Conservation (phyloP, 345 rosid species). For the Kernera saxatilis region DNA sequence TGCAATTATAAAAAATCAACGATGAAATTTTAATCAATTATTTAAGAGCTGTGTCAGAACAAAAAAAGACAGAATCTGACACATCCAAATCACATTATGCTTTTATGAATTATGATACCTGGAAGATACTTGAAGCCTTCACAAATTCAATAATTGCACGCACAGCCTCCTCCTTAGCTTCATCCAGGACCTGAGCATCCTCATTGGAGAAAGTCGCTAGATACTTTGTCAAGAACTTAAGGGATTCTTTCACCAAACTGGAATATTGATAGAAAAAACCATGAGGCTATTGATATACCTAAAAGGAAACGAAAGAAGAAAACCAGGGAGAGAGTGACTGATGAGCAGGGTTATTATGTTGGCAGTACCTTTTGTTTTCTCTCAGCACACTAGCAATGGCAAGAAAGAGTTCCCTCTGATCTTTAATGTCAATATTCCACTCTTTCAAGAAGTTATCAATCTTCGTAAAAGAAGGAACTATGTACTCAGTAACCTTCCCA, state of each 20-base stretch:
- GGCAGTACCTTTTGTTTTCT: conserved; percentile 71
- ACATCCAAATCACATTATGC: background rate
- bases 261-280: conserved; percentile 9
- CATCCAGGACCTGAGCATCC: conserved; percentile 52
- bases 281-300: background rate
- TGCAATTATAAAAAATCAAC: conserved; percentile 29
- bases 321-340: background rate
- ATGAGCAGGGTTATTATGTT: background rate
- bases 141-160: conserved; percentile 73
- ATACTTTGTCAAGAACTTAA: conserved; percentile 71
- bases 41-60: background rate
- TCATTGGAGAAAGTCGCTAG: conserved; percentile 80
- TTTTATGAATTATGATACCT: conserved; percentile 44
- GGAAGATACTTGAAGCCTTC: conserved; percentile 79
- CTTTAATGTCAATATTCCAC: conserved; percentile 77
- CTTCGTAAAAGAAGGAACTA: conserved; percentile 69
- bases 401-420: conserved; percentile 82
- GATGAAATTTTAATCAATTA: background rate
- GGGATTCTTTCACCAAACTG: conserved; percentile 74
- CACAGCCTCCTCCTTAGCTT: conserved; percentile 92
- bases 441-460: conserved; percentile 89
- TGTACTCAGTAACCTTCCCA: conserved; percentile 73
- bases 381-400: conserved; percentile 56
- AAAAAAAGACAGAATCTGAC: conserved; percentile 1
- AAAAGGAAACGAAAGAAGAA: background rate